Base-by-base conservation (phyloP, 2,329 filamentous ascomycete species). In the Cryphonectria radicalis region DNA sequence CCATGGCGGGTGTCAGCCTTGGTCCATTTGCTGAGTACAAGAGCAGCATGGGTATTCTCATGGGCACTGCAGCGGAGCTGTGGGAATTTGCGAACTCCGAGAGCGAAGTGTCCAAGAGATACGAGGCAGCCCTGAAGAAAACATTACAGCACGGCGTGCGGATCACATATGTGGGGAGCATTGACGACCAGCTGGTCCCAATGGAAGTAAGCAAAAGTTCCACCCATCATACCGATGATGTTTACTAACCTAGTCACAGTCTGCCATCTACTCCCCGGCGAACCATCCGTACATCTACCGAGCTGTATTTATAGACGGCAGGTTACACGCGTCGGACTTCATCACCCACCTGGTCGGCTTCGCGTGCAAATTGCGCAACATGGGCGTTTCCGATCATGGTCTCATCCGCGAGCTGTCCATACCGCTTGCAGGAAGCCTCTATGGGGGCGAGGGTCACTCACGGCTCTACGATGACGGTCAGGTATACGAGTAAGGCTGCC, bases 161-260 rank as follows among this genome's bases (percentile, higher is more conserved):
- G 57, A 89, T 98, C 65, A 92, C 94, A 0, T 98, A 95, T 79
- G 87, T 97, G 72, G 95, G 95, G 68, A 98, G 95, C 80, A 97
- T 99, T 67, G 96, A 99, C 79, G 96, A 99, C 80, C 96, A 99
- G 80, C 86, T 99, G 2, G 95, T 99, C 19, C 95, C 95, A 4
- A 85, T 99, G 78, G 95, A 98, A 42, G 63, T 65, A 65, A 85
- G 92, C 93, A 80, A 78, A 32, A 32, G 10, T 7, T 32, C 83
- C 77, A 62, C 53, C 35, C 40, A 42, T 37, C 35, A 32, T 4
- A 8, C 7, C 40, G 14, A 17, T n/a, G 40, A 11, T n/a, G 22
- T 25, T 28, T 8, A 14, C 37, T 46, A 19, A 64, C 19, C 17
- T 8, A 22, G 1, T 7, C 40, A 25, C 43, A 65, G 89, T 98